Conservation (phyloP, 2,329 filamentous ascomycete genomes). For the Rachicladosporium sp. region DNA sequence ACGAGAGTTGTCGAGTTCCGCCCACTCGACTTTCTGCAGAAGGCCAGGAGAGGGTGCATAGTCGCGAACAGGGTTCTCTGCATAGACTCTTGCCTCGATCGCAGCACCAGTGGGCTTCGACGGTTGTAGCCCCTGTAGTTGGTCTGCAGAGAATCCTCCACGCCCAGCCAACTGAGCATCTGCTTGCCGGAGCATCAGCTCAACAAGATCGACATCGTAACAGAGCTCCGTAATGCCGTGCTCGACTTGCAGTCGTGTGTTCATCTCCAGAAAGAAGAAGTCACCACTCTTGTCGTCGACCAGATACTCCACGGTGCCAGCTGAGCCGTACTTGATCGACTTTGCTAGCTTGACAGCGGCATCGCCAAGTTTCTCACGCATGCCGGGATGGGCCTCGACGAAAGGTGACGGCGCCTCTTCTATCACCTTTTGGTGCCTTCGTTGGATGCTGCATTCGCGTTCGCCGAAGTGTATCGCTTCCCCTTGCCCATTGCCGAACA, state of each 20-base stretch:
- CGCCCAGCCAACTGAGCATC: conserved; percentile 36
- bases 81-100: conserved; percentile 44
- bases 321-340: conserved; percentile 59
- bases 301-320: conserved; percentile 83
- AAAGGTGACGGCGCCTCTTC: conserved; percentile 79
- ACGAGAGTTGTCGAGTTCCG: conserved; percentile 35
- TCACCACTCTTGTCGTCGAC: conserved; percentile 69
- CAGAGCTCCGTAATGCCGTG: conserved; percentile 47
- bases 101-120: conserved; percentile 34
- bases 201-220: conserved; percentile 42
- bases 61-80: conserved; percentile 46
- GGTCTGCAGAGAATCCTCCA: conserved; percentile 30
- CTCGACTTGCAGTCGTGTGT: conserved; percentile 46
- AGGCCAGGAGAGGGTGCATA: conserved; percentile 49
- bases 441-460: conserved; percentile 76
- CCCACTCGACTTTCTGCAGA: conserved; percentile 45
- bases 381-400: conserved; percentile 36
- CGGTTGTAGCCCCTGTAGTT: conserved; percentile 32
- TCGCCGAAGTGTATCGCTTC: conserved; percentile 76
- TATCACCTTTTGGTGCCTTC: conserved; percentile 80
- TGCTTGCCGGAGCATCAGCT: conserved; percentile 45
- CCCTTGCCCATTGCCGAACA: conserved; percentile 73
- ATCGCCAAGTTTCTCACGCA: conserved; percentile 50
- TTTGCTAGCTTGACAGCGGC: conserved; percentile 57
- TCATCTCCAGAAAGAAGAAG: conserved; percentile 59